These are phyloP conservation scores for Viola pubescens DNA, from an alignment of 441 rosid genomes.

Conservation along the genomic window DNA sequence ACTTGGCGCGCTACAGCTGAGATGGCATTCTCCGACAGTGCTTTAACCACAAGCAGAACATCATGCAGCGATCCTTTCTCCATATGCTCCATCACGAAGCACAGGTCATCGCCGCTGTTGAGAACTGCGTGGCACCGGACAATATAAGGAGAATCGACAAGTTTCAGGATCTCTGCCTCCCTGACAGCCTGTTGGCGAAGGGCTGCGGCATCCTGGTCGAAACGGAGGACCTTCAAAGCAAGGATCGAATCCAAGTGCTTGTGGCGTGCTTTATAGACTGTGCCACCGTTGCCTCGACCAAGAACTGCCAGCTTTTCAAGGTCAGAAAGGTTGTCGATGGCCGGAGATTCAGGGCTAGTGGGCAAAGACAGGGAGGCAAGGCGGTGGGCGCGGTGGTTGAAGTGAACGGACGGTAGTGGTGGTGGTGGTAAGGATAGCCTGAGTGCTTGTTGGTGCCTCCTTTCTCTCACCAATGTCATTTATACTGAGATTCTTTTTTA, in stretches of 20 bases:
- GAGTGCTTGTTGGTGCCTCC: conserved; percentile 48
- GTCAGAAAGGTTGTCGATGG: conserved; percentile 33
- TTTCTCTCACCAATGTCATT: conserved; percentile 44
- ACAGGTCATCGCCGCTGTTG: conserved; percentile 24
- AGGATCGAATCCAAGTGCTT: conserved; percentile 24
- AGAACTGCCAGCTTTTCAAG: conserved; percentile 42
- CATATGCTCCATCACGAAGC: conserved; percentile 66
- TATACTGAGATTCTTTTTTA: neutral
- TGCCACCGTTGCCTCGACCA: conserved; percentile 53
- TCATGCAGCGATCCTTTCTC: conserved; percentile 48
- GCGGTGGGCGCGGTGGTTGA: conserved; percentile 4
- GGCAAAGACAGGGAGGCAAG: conserved; percentile 2
- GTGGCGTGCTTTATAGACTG: conserved; percentile 52
- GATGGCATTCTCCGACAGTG: conserved; percentile 29
- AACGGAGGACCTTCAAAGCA: conserved; percentile 43
- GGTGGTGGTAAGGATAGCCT: conserved; percentile 35
- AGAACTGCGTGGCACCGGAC: conserved; percentile 45
- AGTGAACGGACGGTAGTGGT: conserved; percentile 13
- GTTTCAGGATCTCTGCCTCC: conserved; percentile 51
- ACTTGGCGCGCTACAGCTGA: conserved; percentile 36
- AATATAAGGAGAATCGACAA: conserved; percentile 38
- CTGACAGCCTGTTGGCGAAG: conserved; percentile 25
- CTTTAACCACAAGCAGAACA: conserved; percentile 17
- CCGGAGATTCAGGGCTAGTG: conserved; percentile 31
- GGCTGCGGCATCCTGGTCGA: conserved; percentile 17